phyloP scores from a whole-genome alignment of 768 basidiomycete species.

The Podaxis sp. region DNA sequence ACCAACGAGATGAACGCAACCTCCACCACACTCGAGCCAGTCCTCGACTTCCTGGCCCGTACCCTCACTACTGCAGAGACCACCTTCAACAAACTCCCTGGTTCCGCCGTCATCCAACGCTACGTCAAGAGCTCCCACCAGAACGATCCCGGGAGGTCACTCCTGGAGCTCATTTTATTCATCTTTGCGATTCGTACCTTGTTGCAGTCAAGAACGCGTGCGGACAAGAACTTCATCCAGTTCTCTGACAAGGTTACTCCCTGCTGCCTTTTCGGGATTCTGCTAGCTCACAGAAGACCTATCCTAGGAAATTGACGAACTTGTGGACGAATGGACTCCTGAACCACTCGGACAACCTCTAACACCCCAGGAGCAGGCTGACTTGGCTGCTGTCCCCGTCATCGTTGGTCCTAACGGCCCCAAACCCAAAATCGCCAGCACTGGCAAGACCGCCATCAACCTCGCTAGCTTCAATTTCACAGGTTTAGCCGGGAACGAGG shows the following conservation, averaged over 20 bases:
- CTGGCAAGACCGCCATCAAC: constrained; percentile 78
- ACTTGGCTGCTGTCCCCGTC: constrained; percentile 74
- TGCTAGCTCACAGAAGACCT: background rate
- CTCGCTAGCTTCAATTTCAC: constrained; percentile 91
- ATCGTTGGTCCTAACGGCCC: constrained; percentile 80
- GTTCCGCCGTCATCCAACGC: constrained; percentile 80
- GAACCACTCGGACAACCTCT: constrained; percentile 76
- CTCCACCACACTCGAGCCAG: constrained; percentile 39
- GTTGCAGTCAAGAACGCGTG: constrained; percentile 85
- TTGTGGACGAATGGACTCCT: constrained; percentile 94
- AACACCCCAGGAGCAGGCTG: constrained; percentile 55
- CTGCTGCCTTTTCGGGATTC: background rate
- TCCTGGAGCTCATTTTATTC: constrained; percentile 86
- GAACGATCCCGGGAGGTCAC: constrained; percentile 90
- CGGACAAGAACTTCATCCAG: constrained; percentile 88
- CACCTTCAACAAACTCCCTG: constrained; percentile 74
- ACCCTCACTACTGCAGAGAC: constrained; percentile 59
- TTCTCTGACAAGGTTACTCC: constrained; percentile 83
- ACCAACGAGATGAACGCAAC: constrained; percentile 29
- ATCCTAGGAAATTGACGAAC: constrained; percentile 88
- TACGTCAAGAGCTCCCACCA: constrained; percentile 95
- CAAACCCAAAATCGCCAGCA: constrained; percentile 73
- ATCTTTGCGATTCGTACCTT: constrained; percentile 88
- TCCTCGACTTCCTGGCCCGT: constrained; percentile 67
- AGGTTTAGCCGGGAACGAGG: constrained; percentile 85